Percentiles rank a stretch among this genome's conserved stretches.
phyloP scores from a whole-genome alignment of 306 rosid species.

The Medicago ruthenica region DNA sequence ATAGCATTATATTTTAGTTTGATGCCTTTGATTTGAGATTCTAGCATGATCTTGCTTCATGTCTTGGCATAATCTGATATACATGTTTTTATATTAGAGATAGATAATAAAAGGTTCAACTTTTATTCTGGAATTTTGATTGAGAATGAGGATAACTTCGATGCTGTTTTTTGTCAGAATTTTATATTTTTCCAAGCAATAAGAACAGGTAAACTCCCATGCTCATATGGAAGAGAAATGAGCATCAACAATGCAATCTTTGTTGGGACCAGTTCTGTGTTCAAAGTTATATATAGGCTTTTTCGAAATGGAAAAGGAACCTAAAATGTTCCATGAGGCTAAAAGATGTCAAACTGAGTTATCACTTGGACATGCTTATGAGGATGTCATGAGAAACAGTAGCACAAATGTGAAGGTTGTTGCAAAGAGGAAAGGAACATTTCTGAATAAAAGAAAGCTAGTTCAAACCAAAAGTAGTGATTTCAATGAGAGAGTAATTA shows the following conservation, averaged over 20 bases:
- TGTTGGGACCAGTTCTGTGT: too few relatives aligned
- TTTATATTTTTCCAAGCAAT: constrained; percentile 72
- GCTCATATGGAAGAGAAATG: constrained; percentile 76
- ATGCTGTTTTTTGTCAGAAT: too few relatives aligned
- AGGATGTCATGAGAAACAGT: constrained; percentile 42
- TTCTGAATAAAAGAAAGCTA: constrained; percentile 67
- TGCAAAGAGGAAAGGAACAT: constrained; percentile 44
- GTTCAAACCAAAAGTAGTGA: constrained; percentile 47
- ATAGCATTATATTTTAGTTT: too few relatives aligned
- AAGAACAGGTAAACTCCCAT: constrained; percentile 72
- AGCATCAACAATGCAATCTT: constrained; percentile 61
- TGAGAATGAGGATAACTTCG: too few relatives aligned
- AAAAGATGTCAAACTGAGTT: constrained; percentile 72
- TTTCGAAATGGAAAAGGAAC: constrained; percentile 36
- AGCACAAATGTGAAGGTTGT: constrained; percentile 58
- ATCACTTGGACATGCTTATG: constrained; percentile 42
- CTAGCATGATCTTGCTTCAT: too few relatives aligned
- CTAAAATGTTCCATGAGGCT: constrained; percentile 70
- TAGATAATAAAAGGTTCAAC: too few relatives aligned
- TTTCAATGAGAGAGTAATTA: constrained; percentile 45
- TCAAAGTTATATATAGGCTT: constrained; percentile 42
- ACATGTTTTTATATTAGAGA: too few relatives aligned
- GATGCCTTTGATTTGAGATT: too few relatives aligned
- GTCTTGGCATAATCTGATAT: too few relatives aligned
- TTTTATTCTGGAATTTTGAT: too few relatives aligned